Evolutionary conservation across 129 eudicot species (phyloP).

Genomic region (Flaveria linearis): DNA sequence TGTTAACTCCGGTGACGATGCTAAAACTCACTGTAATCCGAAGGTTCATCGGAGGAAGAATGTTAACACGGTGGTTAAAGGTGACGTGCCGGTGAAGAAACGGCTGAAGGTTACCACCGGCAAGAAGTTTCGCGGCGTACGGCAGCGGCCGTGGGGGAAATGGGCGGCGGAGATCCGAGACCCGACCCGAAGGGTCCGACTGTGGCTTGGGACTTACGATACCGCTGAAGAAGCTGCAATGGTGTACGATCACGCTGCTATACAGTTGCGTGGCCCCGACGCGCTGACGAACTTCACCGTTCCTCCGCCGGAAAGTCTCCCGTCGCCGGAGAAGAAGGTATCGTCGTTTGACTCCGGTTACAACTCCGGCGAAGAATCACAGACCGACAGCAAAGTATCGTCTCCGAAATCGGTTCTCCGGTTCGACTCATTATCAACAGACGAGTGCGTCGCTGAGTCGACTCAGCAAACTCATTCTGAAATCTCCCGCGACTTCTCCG

Average conservation of each 20-base stretch:
- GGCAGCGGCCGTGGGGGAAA: conserved; percentile 98
- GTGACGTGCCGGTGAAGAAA: conserved; percentile 28
- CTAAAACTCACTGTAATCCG: conserved; percentile 4
- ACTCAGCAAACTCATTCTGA: conserved; percentile 14
- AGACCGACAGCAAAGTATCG: conserved; percentile 25
- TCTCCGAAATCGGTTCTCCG: conserved; percentile 79
- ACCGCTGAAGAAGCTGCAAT: conserved; percentile 99
- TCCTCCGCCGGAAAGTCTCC: conserved; percentile 30
- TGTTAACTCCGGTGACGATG: conserved; percentile 19
- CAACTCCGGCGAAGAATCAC: conserved; percentile 61
- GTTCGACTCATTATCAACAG: conserved; percentile 30
- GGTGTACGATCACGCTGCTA: conserved; percentile 98
- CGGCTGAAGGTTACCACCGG: conserved; percentile 33
- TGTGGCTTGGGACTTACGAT: conserved; percentile 94
- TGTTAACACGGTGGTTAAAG: conserved; percentile 13
- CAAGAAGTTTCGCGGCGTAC: conserved; percentile 89
- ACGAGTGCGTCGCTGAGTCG: conserved; percentile 50
- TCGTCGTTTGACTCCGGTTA: conserved; percentile 44
- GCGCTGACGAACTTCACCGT: conserved; percentile 82
- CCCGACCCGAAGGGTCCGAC: conserved; percentile 71
- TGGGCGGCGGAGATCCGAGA: conserved; percentile 99
- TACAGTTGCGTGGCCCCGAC: conserved; percentile 91
- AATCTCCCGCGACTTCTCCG: background rate
- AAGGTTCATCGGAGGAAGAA: conserved; percentile 27
- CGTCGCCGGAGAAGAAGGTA: conserved; percentile 15